Conservation (phyloP, 2,329 filamentous ascomycete species). For the Cladosporium sp. region DNA sequence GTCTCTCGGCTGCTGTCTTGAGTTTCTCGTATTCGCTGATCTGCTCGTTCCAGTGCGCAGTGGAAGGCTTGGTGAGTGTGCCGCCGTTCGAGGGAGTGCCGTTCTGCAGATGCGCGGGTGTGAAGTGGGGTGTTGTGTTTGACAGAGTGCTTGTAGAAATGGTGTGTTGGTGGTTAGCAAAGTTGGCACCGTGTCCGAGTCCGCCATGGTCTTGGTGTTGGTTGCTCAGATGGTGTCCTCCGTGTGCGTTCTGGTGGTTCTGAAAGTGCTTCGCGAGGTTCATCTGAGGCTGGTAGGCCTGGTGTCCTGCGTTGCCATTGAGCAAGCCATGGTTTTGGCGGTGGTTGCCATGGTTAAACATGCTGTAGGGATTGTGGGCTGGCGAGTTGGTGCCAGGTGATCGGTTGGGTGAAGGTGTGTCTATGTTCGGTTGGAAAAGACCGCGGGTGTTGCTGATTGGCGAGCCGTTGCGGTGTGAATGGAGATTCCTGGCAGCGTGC, state of each 20-base stretch:
- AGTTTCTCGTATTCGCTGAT: constrained; percentile 53
- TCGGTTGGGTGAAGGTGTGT: constrained; percentile 59
- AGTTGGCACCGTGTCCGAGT: constrained; percentile 56
- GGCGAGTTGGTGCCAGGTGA: constrained; percentile 56
- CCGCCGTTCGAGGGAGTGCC: constrained; percentile 57
- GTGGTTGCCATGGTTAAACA: constrained; percentile 68
- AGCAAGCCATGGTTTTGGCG: constrained; percentile 74
- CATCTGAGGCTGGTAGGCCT: constrained; percentile 54
- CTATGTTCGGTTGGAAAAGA: constrained; percentile 44
- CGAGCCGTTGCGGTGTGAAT: constrained; percentile 49
- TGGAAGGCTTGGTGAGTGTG: constrained; percentile 56
- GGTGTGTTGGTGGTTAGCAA: constrained; percentile 61
- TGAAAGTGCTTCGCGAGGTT: constrained; percentile 71
- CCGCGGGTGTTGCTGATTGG: constrained; percentile 42
- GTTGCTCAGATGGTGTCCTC: constrained; percentile 41
- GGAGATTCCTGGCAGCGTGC: constrained; percentile 46
- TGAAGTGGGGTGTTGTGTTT: constrained; percentile 64
- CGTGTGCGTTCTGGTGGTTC: constrained; percentile 55
- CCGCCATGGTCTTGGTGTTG: constrained; percentile 49
- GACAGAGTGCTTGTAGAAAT: constrained; percentile 63
- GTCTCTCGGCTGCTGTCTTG: constrained; percentile 36
- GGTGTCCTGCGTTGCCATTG: constrained; percentile 67
- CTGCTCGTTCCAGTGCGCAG: constrained; percentile 84
- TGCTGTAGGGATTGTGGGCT: constrained; percentile 59
- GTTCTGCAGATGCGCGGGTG: constrained; percentile 60